Percentiles rank a stretch among this genome's conserved stretches.
These are phyloP conservation scores for Primulina eburnea DNA, from an alignment of 257 asterid genomes.

Conservation along the genomic window DNA sequence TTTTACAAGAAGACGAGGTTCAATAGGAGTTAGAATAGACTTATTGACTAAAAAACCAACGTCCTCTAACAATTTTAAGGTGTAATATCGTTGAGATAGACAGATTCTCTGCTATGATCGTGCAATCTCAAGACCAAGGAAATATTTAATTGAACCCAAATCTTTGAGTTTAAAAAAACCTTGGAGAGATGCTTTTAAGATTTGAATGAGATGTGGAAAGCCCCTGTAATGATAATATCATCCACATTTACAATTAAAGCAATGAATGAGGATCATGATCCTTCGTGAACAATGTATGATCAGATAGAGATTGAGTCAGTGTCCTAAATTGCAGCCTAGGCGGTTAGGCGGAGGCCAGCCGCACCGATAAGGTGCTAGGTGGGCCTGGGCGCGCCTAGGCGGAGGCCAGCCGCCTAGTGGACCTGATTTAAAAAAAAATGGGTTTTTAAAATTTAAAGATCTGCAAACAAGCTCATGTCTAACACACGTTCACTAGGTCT, in stretches of 20 bases:
- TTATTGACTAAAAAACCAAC: background rate
- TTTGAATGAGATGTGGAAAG: background rate
- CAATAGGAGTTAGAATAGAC: background rate
- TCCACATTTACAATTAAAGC: background rate
- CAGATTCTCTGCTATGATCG: background rate
- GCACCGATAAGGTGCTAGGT: too few species aligned
- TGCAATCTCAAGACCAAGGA: background rate
- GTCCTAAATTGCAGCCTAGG: too few species aligned
- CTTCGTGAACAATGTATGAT: background rate
- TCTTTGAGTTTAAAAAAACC: background rate
- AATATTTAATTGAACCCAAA: background rate
- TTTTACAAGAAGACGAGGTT: background rate
- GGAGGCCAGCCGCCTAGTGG: too few species aligned
- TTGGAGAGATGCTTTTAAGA: background rate
- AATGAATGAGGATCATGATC: background rate
- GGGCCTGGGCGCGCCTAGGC: too few species aligned
- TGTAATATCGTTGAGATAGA: background rate
- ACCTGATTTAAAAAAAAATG: too few species aligned
- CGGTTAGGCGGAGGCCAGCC: too few species aligned
- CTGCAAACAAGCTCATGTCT: too few species aligned
- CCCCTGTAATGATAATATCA: background rate
- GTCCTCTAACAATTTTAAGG: background rate
- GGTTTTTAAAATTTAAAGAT: too few species aligned
- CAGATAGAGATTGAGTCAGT: background rate
- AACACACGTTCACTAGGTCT: too few species aligned